Base-by-base conservation (phyloP, 306 rosid species). In the Astragalus glycyphyllos region DNA sequence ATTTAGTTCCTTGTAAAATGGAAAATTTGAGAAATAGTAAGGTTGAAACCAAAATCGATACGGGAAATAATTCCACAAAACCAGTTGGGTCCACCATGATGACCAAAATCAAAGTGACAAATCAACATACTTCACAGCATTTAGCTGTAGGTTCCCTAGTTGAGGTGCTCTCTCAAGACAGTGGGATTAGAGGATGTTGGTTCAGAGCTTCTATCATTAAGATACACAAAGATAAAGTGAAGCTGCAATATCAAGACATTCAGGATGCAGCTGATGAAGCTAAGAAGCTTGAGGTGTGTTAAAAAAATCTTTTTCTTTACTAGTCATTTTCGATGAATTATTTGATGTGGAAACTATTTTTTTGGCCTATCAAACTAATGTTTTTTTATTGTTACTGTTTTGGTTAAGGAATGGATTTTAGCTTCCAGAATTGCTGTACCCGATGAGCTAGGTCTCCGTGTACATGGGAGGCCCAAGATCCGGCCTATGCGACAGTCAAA, bases 171-270 rank as follows among this genome's bases (percentile, higher is more conserved):
- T 88, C 97, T 14, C 96, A 84, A 56, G 97, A 93, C 75, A 88
- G 97, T 78, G 97, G 98, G 48, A 84, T 93, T 11, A 85, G 88
- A 80, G 97, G 98, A 16, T 90, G 98, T 44, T 93, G 98, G 98
- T 90, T 85, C 75, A 74, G 87, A 79, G 98, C 97, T 55, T 76
- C 82, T 35, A 50, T 93, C 13, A 72, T 93, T 48, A 93, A 90
- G 87, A 87, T 40, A 61, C 70, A 57, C 66, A 86, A 82, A 68
- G 81, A 84, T 29, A 93, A 86, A 79, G 91, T 93, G 66, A 93
- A 93, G 90, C 88, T 93, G 47, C 92, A 72, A 55, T 93, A 88
- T 75, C 83, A 75, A 1, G 92, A 93, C 82, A 29, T 93, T 63
- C 86, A 74, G 76, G 98, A 93, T 83, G 97, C 89, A 5, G 83